These are phyloP conservation scores for Nemania bipapillata DNA, from an alignment of 2,329 filamentous ascomycete species.

Conservation along the genomic window DNA sequence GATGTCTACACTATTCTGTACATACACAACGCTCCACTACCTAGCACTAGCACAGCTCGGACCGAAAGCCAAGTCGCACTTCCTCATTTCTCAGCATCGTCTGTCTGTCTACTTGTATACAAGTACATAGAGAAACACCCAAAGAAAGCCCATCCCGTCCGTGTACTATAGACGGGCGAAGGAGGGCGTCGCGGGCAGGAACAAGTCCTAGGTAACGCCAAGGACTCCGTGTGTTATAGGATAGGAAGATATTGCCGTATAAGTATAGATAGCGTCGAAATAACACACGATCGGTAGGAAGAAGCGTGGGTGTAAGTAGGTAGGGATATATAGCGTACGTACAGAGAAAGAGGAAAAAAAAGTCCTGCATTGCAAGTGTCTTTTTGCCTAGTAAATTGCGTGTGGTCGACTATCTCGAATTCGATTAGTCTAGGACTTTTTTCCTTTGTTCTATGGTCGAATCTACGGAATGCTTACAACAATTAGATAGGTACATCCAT, in stretches of 20 bases:
- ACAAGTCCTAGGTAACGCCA: neutral
- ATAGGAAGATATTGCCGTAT: slow-evolving; percentile 18
- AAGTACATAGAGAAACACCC: too few relatives aligned
- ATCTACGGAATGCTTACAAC: neutral
- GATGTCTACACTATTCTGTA: too few relatives aligned
- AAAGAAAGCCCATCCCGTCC: too few relatives aligned
- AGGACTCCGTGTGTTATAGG: neutral
- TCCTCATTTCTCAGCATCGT: too few relatives aligned
- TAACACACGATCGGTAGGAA: neutral
- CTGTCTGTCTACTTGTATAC: too few relatives aligned
- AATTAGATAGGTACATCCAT: neutral
- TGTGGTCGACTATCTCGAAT: slow-evolving; percentile 11
- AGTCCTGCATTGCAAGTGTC: slow-evolving; percentile 21
- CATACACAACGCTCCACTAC: too few relatives aligned
- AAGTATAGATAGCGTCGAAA: neutral
- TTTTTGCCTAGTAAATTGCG: neutral
- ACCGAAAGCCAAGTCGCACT: too few relatives aligned
- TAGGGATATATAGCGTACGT: neutral
- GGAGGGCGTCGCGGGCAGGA: neutral
- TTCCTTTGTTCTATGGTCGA: too few relatives aligned
- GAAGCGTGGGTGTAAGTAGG: neutral
- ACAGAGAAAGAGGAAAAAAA: neutral
- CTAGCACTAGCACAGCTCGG: too few relatives aligned
- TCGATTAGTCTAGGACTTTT: slow-evolving; percentile 35
- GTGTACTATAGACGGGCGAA: neutral